These are phyloP conservation scores for Neurospora sublineolata DNA, from an alignment of 495 filamentous ascomycete genomes.

Conservation along the genomic window DNA sequence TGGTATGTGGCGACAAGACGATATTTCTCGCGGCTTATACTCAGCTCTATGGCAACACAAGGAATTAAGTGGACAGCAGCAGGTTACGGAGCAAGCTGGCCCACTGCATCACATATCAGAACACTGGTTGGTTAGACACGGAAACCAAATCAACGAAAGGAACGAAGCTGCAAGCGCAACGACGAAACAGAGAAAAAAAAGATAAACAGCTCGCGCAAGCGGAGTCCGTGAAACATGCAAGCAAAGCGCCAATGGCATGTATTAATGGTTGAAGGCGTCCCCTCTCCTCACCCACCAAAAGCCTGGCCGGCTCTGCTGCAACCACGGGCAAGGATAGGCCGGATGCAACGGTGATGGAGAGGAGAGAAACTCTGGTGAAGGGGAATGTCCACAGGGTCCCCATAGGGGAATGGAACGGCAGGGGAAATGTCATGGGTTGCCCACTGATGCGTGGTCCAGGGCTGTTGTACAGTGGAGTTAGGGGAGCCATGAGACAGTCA, in stretches of 20 bases:
- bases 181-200: constrained; percentile 8
- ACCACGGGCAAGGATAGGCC: constrained; percentile 18
- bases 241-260: constrained; percentile 20
- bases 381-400: background rate
- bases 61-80: constrained; percentile 7
- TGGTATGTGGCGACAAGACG: constrained; percentile 7
- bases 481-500: background rate
- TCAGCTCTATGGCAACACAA: constrained; percentile 1
- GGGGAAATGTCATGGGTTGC: background rate
- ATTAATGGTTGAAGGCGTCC: constrained; percentile 15
- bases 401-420: background rate
- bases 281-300: background rate
- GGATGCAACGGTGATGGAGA: constrained; percentile 28
- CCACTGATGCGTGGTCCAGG: background rate
- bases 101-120: constrained; percentile 16
- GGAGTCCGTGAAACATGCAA: constrained; percentile 7
- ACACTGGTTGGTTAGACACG: constrained; percentile 10
- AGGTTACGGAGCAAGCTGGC: constrained; percentile 14
- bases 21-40: constrained; percentile 15
- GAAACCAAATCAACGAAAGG: background rate
- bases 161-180: background rate
- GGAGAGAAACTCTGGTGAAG: background rate
- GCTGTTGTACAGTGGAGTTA: background rate
- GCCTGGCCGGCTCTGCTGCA: constrained; percentile 13
- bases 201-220: constrained; percentile 14